Percentiles rank a stretch among this genome's conserved stretches.
Conservation (phyloP, 2,329 filamentous ascomycete genomes). For the Aspergillus fumigatiaffinis region DNA sequence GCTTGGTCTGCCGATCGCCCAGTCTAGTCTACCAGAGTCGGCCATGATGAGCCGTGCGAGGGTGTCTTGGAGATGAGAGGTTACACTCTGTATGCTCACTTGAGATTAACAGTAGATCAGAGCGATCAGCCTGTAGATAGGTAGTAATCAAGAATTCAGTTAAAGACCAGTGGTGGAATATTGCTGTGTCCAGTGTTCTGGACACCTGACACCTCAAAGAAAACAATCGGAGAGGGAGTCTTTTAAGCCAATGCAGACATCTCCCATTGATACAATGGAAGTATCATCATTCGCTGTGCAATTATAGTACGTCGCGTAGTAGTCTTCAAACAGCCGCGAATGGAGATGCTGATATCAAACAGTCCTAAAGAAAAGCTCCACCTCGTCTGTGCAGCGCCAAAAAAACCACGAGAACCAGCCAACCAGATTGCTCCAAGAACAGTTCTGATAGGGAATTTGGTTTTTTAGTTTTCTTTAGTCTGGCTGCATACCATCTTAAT, state of each 20-base stretch:
- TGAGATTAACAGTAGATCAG: background rate
- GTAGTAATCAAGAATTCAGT: too few relatives aligned
- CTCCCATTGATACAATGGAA: too few relatives aligned
- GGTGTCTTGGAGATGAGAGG: background rate
- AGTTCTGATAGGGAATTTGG: background rate
- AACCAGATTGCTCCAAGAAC: background rate
- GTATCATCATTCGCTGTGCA: background rate
- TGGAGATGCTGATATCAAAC: background rate
- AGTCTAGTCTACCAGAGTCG: background rate
- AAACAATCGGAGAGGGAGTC: background rate
- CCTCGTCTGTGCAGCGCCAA: background rate
- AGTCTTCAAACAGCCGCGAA: background rate
- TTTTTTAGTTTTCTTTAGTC: background rate
- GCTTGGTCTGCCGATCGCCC: background rate
- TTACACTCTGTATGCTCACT: background rate
- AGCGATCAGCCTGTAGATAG: too few relatives aligned
- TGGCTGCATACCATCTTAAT: background rate
- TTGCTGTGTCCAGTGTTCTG: background rate
- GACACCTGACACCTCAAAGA: too few relatives aligned
- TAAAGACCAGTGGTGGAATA: background rate
- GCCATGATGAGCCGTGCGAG: background rate
- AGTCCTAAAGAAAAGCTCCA: background rate
- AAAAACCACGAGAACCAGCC: background rate
- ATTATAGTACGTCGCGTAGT: background rate
- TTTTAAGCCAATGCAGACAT: too few relatives aligned